Evolutionary conservation across 1,284 basidiomycete genomes (phyloP), one percentile per base, ranked within the genome.

Genomic region (Phellinidium pouzarii): DNA sequence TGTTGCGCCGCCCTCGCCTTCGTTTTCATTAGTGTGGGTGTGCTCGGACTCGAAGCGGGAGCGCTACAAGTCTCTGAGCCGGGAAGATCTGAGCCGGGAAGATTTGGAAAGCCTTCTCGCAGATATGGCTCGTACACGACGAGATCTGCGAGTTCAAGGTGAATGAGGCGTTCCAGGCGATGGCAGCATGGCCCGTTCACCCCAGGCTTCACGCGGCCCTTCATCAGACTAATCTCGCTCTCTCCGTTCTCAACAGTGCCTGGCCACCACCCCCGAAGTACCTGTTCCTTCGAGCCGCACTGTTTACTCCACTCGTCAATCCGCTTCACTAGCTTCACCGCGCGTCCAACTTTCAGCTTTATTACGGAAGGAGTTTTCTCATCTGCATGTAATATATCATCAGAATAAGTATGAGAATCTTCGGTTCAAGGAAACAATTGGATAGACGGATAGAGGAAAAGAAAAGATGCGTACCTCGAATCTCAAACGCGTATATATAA

Each of bases 401-500:
- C 31, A n/a, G 27, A 19, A 12, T 29, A 26, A 25, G 17, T 50
- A 14, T 12, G 9, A 12, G 52, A 49, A 46, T 34, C 2, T 34
- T 34, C 14, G n/a, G 26, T 37, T 34, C 20, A 50, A 42, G 42
- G 17, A 22, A 27, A 43, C 26, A 38, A 25, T 12, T 19, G 31
- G 34, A 23, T 38, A 51, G 9, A 29, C 23, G 12, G 43, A 14
- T 44, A 22, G 20, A 27, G 5, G 2, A 14, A 12, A 25, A 20
- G 52, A 19, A 48, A 17, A 22, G 7, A 7, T 42, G 54, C 64
- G 31, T 62, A 84, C 84, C 82, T 62, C 78, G 74, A 54, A 90
- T 84, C 65, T 89, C 82, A 62, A 83, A 88, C 0, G 80, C 77
- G 58, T 91, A 91, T 48, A 91, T 89, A 59, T 86, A 89, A 0